Base-by-base conservation (phyloP, 192 early-diverging fungal species). In the Gigaspora rosea region DNA sequence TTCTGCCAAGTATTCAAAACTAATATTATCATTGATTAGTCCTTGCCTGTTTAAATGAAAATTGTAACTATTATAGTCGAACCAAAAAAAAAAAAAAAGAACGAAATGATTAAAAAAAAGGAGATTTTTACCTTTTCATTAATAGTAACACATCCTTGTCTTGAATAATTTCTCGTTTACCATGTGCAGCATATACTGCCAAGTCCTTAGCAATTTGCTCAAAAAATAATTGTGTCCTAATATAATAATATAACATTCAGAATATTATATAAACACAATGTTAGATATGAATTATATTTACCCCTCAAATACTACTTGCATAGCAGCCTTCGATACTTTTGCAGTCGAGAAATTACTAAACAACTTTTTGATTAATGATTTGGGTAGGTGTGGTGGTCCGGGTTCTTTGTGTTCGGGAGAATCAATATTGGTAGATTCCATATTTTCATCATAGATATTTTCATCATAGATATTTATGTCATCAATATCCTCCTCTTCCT, bases 141-240 rank as follows among this genome's bases (percentile, higher is more conserved):
- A 81, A 57, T 49, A 36, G 33, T 33, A 52, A 7, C 15, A 81
- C 70, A 73, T 81, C 80, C 27, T 48, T 67, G 48, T 81, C 80
- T 48, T 65, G 47, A 48, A 81, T 81, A 51, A 72, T 73, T n/a
- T 62, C 59, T 18, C 76, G 36, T 15, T 59, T 56, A 35, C 52
- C 64, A 54, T 76, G 62, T 8, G 46, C 41, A 3, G 80, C 66
- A 69, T 72, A 67, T 32, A 22, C 27, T 16, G 49, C 52, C 16
- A 81, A 59, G 49, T 74, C 71, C 16, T 58, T 52, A 22, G 80
- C 32, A 46, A 68, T 56, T 66, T 81, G 80, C 11, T 78, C 80
- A 63, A 81, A 78, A 22, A 78, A 81, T 57, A 57, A 20, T n/a
- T 81, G 76, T 18, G 80, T 64, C 20, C 80, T 81, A 32, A 20